Conservation (phyloP, 768 basidiomycete species). For the Boletus patriciae region DNA sequence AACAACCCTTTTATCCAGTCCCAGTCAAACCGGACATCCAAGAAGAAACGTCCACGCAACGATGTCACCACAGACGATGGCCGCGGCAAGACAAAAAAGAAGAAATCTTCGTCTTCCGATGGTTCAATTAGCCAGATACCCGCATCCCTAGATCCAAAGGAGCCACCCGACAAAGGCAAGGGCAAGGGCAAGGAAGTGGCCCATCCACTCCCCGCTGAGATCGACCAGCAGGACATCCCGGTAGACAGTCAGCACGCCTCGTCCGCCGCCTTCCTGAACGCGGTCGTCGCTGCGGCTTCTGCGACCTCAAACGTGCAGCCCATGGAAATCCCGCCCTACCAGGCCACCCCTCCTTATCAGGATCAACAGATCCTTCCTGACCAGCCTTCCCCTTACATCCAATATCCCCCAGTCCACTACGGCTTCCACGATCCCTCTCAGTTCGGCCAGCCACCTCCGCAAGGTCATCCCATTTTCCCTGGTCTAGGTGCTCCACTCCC, state of each 20-base stretch:
- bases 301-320: slow-evolving; percentile 41
- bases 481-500: slow-evolving; percentile 26
- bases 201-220: slow-evolving; percentile 36
- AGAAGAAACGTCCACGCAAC: slow-evolving; percentile 37
- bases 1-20: slow-evolving; percentile 39
- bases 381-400: slow-evolving; percentile 26
- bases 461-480: slow-evolving; percentile 31
- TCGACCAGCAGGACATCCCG: slow-evolving; percentile 22
- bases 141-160: slow-evolving; percentile 2
- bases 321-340: slow-evolving; percentile 27
- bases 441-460: slow-evolving; percentile 27
- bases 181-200: slow-evolving; percentile 35
- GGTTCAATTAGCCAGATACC: neutral
- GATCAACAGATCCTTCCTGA: slow-evolving; percentile 33
- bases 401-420: slow-evolving; percentile 33
- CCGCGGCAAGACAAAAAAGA: slow-evolving; percentile 39
- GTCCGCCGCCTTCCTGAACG: slow-evolving; percentile 59
- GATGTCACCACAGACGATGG: slow-evolving; percentile 10
- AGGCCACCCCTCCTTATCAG: slow-evolving; percentile 36
- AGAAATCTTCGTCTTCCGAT: slow-evolving; percentile 15
- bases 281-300: slow-evolving; percentile 66
- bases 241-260: slow-evolving; percentile 44
- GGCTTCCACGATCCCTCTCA: slow-evolving; percentile 30
- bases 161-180: slow-evolving; percentile 32
- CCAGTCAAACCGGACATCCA: slow-evolving; percentile 24